A percentile compares a stretch with the other conserved stretches of the same genome.
Evolutionary conservation across 352 stramenopile species (phyloP).

Genomic region (Globisporangium paddicum): DNA sequence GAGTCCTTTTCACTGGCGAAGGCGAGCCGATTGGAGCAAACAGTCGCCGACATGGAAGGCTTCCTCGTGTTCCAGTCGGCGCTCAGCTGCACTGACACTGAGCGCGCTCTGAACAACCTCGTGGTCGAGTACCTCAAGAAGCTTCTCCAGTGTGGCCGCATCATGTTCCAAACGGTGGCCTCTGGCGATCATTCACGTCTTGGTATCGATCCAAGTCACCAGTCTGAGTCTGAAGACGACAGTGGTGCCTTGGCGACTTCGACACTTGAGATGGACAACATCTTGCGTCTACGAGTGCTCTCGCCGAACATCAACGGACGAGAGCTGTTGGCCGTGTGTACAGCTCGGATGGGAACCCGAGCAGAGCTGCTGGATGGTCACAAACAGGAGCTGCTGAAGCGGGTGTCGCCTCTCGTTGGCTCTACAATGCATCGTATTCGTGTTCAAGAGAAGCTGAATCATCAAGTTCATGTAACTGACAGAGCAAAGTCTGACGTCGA

Average conservation of each 20-base stretch:
- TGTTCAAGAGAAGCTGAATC: neutral
- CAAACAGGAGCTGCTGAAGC: conserved; percentile 9
- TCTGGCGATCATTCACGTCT: neutral
- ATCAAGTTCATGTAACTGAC: neutral
- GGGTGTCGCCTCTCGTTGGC: neutral
- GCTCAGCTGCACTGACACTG: neutral
- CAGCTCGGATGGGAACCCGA: neutral
- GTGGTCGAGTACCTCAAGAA: conserved; percentile 6
- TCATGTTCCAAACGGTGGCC: neutral
- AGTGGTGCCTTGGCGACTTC: neutral
- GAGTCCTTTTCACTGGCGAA: neutral
- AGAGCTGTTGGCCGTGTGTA: conserved; percentile 5
- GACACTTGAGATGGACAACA: conserved; percentile 12
- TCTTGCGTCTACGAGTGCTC: conserved; percentile 12
- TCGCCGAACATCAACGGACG: neutral
- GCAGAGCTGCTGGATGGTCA: neutral
- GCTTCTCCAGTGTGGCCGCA: conserved; percentile 5
- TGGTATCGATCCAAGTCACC: neutral
- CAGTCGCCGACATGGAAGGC: neutral
- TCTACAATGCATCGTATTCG: conserved; percentile 5
- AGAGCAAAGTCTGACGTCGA: neutral
- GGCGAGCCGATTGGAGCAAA: neutral
- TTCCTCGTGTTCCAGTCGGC: conserved; percentile 5
- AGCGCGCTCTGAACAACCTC: conserved; percentile 1
- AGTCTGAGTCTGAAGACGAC: neutral